Evolutionary conservation across 805 yeast genomes (phyloP), one percentile per base, ranked within the genome.

Genomic region (Jamesozyma gamospora): DNA sequence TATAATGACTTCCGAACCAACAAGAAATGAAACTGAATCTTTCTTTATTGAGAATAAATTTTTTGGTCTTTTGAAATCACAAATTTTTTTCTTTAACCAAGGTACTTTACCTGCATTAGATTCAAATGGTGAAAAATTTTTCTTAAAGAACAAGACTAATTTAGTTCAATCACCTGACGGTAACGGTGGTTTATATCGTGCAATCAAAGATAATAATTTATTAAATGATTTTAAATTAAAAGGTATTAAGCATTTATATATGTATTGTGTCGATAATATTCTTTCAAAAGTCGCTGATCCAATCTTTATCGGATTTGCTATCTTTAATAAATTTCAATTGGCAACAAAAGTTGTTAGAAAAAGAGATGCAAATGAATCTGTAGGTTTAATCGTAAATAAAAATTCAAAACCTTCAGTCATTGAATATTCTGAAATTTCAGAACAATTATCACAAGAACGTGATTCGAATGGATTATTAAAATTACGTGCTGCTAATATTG

Each of bases 311-410:
- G 98, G 98, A 0, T 90, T 81, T 64, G 79, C 96, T 11, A 77
- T 81, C 24, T 63, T 64, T 28, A 75, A 79, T 38, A 53, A 70
- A 3, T 83, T 77, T 41, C 76, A 83, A 27, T 70, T 92, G 44
- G 92, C 96, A 33, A 87, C 96, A 4, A 92, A 92, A 59, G 96
- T 82, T 14, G 99, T 92, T 31, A 78, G 97, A 59, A 92, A 92
- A 63, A 78, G 90, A 54, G 82, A 79, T 51, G 83, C 97, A 1
- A 58, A 63, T 26, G 99, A 92, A 63, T 75, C 82, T 26, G 98
- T 92, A 35, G 99, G 99, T 1, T 71, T 92, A 42, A 87, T 92
- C 53, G 96, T 88, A 4, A 57, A 77, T 48, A 83, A 78, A 53
- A 62, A 68, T 30, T 66, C 64, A 4, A 66, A 64, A 36, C 97